Evolutionary conservation across 225 moss, liverwort and hornwort species (phyloP), one percentile per base, ranked within the genome.

Genomic region (Marchantia polymorpha): DNA sequence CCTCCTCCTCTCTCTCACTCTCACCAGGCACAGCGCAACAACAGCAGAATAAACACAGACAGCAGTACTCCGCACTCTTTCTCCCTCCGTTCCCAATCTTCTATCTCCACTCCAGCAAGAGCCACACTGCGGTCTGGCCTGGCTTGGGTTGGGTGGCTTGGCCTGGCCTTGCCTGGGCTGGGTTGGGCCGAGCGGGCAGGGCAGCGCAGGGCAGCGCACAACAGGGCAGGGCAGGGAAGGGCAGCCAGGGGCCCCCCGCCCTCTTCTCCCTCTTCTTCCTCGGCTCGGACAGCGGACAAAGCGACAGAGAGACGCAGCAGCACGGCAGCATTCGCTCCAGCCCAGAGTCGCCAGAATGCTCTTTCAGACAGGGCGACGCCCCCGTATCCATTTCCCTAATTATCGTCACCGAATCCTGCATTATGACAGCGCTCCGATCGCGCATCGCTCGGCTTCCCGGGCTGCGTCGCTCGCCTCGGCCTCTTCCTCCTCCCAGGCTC

Each of bases 241-340:
- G 8, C 70, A 46, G 20, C 46, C 70, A 71, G 49, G 14, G 25
- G 53, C 0, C 5, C 19, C 8, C 51, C 11, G 39, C 31, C 72
- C 46, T 14, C 48, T 6, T 3, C 66, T 27, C 29, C 8, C 73
- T 26, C n/a, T n/a, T n/a, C n/a, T 25, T 10, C 10, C 70, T n/a
- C 70, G 70, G 48, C 49, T 71, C 70, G 77, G 77, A 77, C 64
- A 77, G 64, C 63, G 77, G 64, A 77, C 59, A 76, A 64, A 77
- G 77, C 25, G 49, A 64, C 61, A 61, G 48, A 77, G 64, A 77
- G 50, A 77, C 77, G 77, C 64, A 64, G 77, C 64, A 77, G 64
- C 77, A 77, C 63, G 64, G 77, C 77, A 64, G 47, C 76, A 76
- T 46, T 76, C 61, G 59, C 60, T 76, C 76, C 20, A 61, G 76